These are phyloP conservation scores for Zalerion maritima DNA, from an alignment of 495 filamentous ascomycete genomes.

Conservation along the genomic window DNA sequence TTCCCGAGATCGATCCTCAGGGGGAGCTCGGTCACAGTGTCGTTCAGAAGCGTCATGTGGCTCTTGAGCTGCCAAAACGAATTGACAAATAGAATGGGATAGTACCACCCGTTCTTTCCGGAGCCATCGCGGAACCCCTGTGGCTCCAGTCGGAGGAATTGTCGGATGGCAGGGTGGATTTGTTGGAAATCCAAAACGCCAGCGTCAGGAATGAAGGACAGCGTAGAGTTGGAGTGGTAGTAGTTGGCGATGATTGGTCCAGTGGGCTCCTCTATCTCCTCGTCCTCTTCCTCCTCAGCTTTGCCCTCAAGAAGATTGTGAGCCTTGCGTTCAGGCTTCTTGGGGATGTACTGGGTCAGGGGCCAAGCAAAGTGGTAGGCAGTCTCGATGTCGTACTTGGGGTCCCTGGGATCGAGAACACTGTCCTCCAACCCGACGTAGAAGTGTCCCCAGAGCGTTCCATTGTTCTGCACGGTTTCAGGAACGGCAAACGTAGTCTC, in stretches of 20 bases:
- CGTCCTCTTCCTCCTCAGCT: constrained; percentile 35
- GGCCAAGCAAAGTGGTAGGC: constrained; percentile 76
- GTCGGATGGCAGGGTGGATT: constrained; percentile 57
- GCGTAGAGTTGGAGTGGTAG: constrained; percentile 89
- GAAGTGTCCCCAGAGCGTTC: constrained; percentile 87
- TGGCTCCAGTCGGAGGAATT: constrained; percentile 63
- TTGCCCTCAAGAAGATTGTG: constrained; percentile 61
- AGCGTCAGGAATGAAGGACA: constrained; percentile 73
- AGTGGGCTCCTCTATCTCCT: constrained; percentile 33
- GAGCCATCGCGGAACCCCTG: constrained; percentile 60
- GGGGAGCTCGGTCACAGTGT: constrained; percentile 72
- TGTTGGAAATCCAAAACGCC: constrained; percentile 50
- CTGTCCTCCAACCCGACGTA: constrained; percentile 65
- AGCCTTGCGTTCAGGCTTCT: constrained; percentile 87
- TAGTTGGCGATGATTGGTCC: constrained; percentile 64
- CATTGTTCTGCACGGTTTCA: constrained; percentile 71
- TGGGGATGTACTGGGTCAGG: constrained; percentile 74
- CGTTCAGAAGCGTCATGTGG: constrained; percentile 86
- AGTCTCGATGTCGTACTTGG: constrained; percentile 52
- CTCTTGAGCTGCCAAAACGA: constrained; percentile 91
- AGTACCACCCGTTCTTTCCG: constrained; percentile 93
- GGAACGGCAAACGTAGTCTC: constrained; percentile 70
- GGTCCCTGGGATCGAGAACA: constrained; percentile 56
- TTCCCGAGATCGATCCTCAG: constrained; percentile 75
- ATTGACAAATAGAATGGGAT: constrained; percentile 81